Percentiles rank a stretch among this genome's conserved stretches.
Conservation (phyloP, 768 basidiomycete genomes). For the Termitomyces sp. region DNA sequence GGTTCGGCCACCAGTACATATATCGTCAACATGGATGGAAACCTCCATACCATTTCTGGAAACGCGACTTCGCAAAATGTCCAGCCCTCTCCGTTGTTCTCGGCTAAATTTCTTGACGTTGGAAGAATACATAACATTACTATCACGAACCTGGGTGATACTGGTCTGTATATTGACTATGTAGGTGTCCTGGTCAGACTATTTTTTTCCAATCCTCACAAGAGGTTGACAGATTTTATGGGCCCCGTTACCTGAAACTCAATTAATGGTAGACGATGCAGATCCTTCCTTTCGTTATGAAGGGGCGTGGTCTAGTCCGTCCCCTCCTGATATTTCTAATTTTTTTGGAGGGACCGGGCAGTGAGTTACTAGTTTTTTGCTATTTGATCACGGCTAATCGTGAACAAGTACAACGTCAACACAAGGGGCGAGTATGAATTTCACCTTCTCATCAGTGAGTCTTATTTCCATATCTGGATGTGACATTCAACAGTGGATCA, state of each 20-base stretch:
- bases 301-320: background rate
- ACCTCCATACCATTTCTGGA: background rate
- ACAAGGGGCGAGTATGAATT: background rate
- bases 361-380: background rate
- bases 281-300: constrained; percentile 1
- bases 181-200: background rate
- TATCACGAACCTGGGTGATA: background rate
- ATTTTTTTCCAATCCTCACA: background rate
- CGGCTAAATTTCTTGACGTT: background rate
- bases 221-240: constrained; percentile 1
- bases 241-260: background rate
- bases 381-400: background rate
- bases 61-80: background rate
- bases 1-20: background rate
- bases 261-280: background rate
- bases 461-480: background rate
- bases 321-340: background rate
- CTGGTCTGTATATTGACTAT: constrained; percentile 4
- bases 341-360: background rate
- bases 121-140: background rate
- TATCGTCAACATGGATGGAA: background rate
- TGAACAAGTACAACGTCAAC: constrained; percentile 4
- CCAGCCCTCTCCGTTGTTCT: background rate
- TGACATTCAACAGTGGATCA: background rate
- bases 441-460: constrained; percentile 6